These are phyloP conservation scores for Pyrenula massariospora DNA, from an alignment of 495 filamentous ascomycete species.

Conservation along the genomic window DNA sequence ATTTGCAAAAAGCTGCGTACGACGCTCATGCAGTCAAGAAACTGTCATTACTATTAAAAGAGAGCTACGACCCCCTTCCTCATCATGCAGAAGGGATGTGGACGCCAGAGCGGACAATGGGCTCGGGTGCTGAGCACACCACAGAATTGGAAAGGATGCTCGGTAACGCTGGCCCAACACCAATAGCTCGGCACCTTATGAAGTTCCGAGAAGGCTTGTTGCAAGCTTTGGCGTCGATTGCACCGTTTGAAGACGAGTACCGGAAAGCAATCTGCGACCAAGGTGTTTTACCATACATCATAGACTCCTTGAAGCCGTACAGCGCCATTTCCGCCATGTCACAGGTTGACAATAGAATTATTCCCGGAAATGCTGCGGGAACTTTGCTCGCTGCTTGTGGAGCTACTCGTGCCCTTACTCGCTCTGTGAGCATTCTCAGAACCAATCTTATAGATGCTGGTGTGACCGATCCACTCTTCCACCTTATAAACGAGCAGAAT, in stretches of 20 bases:
- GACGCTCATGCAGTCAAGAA: constrained; percentile 66
- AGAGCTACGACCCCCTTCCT: constrained; percentile 40
- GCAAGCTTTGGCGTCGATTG: constrained; percentile 64
- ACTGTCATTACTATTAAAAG: constrained; percentile 66
- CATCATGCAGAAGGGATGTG: constrained; percentile 26
- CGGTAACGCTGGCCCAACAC: constrained; percentile 49
- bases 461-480: constrained; percentile 67
- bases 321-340: constrained; percentile 24
- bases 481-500: constrained; percentile 62
- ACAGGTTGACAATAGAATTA: constrained; percentile 1
- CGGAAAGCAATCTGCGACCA: constrained; percentile 73
- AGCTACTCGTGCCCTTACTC: constrained; percentile 61
- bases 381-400: constrained; percentile 83
- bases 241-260: constrained; percentile 72
- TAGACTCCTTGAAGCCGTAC: constrained; percentile 63
- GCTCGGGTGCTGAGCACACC: constrained; percentile 13
- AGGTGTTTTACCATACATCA: constrained; percentile 66
- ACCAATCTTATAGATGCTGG: constrained; percentile 80
- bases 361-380: constrained; percentile 33
- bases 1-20: constrained; percentile 69
- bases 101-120: constrained; percentile 17
- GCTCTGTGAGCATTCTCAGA: constrained; percentile 70
- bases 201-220: constrained; percentile 68
- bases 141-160: constrained; percentile 29
- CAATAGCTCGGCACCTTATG: constrained; percentile 58